A percentile compares a stretch with the other conserved stretches of the same genome.
These are phyloP conservation scores for Colletotrichum agaves DNA, from an alignment of 2,329 filamentous ascomycete species.

Conservation along the genomic window DNA sequence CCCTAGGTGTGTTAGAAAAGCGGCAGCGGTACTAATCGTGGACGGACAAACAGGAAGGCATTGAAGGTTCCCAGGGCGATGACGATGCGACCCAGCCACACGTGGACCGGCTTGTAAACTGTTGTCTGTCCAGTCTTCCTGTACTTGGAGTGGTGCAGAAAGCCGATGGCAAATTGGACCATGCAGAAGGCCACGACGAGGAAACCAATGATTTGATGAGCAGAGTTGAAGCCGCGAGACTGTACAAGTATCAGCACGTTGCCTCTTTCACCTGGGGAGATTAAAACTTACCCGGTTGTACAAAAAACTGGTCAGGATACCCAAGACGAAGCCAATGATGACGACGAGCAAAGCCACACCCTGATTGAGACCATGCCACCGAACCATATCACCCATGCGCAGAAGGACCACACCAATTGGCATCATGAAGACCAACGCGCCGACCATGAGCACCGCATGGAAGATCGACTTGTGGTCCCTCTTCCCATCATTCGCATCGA, in stretches of 20 bases:
- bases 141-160: slow-evolving; percentile 65
- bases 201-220: slow-evolving; percentile 70
- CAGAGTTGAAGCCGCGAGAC: slow-evolving; percentile 62
- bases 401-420: slow-evolving; percentile 66
- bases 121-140: slow-evolving; percentile 61
- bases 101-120: slow-evolving; percentile 63
- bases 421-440: slow-evolving; percentile 65
- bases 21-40: not conserved
- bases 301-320: slow-evolving; percentile 61
- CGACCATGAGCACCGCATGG: slow-evolving; percentile 65
- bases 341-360: slow-evolving; percentile 58
- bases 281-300: slow-evolving; percentile 64
- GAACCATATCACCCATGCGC: slow-evolving; percentile 60
- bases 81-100: slow-evolving; percentile 66
- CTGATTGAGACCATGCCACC: slow-evolving; percentile 67
- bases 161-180: slow-evolving; percentile 63
- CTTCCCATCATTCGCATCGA: slow-evolving; percentile 41
- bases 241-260: slow-evolving; percentile 40
- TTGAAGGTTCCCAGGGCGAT: slow-evolving; percentile 66
- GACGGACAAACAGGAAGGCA: slow-evolving; percentile 62
- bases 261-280: not conserved
- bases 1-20: slow-evolving; percentile 49
- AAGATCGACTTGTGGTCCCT: slow-evolving; percentile 53
- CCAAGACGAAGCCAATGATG: slow-evolving; percentile 61
- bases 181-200: slow-evolving; percentile 63